These are phyloP conservation scores for Penicillium sp. DNA, from an alignment of 2,329 filamentous ascomycete genomes.

Conservation along the genomic window DNA sequence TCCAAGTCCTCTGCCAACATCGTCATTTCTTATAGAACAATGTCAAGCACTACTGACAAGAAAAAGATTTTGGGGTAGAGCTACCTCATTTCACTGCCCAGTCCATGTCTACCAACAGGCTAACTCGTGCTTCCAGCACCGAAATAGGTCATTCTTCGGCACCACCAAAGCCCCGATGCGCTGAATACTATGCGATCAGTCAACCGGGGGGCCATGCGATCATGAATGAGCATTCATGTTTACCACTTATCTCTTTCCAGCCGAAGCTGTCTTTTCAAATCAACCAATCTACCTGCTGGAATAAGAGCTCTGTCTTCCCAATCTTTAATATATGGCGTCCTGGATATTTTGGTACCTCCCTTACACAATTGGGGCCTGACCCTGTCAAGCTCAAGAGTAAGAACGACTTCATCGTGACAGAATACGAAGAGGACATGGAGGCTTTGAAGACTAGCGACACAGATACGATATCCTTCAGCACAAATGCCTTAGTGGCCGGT, in stretches of 20 bases:
- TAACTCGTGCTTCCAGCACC: not conserved
- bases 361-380: not conserved
- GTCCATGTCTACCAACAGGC: not conserved
- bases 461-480: not conserved
- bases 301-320: not conserved
- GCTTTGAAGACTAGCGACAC: not conserved
- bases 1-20: too few relatives aligned
- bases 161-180: not conserved
- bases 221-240: not conserved
- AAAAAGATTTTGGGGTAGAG: not conserved
- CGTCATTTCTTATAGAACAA: not conserved
- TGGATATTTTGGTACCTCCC: not conserved
- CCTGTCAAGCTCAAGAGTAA: constrained; percentile 1
- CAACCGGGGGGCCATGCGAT: not conserved
- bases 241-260: not conserved
- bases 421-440: not conserved
- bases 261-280: constrained; percentile 2
- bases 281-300: not conserved
- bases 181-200: not conserved
- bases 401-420: constrained; percentile 1
- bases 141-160: not conserved
- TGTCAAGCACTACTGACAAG: not conserved
- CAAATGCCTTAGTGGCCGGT: not conserved
- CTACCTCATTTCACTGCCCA: not conserved
- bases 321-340: constrained; percentile 4